Base-by-base conservation (phyloP, 257 asterid species). In the Leonotis leonurus region DNA sequence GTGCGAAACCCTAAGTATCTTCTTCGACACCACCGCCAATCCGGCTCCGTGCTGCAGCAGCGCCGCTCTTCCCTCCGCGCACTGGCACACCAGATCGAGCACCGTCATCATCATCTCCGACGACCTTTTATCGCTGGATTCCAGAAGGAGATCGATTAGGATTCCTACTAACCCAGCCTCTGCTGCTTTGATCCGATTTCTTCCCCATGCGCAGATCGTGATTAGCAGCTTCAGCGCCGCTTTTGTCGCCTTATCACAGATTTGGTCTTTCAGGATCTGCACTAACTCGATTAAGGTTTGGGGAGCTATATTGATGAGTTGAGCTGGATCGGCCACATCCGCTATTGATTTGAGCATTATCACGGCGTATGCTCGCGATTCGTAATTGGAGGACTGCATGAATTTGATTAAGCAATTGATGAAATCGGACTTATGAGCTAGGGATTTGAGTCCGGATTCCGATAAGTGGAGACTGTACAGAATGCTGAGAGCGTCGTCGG, bases 11-110 rank as follows among this genome's bases (percentile, higher is more conserved):
- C 96, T 82, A 6, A 90, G 86, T 4, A 84, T 81, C 73, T 88
- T 88, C 74, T 88, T 90, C 7, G 96, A 84, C 0, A 90, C 88
- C 6, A 85, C 37, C 3, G 96, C 96, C 37, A 90, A 35, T 0
- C 98, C 98, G 0, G 90, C 98, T 0, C 85, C 66, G 69, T 88
- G 98, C 16, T 65, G 74, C 32, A 88, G 29, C 40, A 88, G 18
- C 62, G 78, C 94, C 0, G 94, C 81, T 46, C 96, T 76, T 26
- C 96, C 98, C 30, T 88, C 95, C 0, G 98, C 90, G 56, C 91
- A 80, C 55, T 84, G 96, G 81, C 96, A 85, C 7, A 85, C 49
- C 22, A 68, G 64, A 29, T 90, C 98, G 37, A 90, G 24, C 24
- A 75, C 67, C 3, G 39, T 53, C 0, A 90, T 35, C 7, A 67